Percentiles rank a stretch among this genome's conserved stretches.
phyloP scores from a whole-genome alignment of 768 basidiomycete genomes.

The Termitomyces sp. region DNA sequence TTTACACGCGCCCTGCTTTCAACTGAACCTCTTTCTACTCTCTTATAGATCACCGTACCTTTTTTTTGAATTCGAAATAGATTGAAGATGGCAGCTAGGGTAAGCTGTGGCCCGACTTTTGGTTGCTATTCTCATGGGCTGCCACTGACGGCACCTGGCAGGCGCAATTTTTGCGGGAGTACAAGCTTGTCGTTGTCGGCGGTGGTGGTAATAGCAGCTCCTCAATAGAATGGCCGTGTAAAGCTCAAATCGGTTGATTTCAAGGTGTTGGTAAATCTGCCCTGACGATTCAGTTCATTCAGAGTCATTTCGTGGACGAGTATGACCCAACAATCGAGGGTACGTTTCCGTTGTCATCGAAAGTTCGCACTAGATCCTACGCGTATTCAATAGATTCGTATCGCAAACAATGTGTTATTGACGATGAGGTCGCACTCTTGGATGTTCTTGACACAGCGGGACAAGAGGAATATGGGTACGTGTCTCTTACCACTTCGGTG shows the following conservation, averaged over 20 bases:
- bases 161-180: slow-evolving; percentile 92
- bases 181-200: slow-evolving; percentile 98
- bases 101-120: slow-evolving; percentile 14
- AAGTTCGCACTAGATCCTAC: neutral
- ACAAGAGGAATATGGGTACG: slow-evolving; percentile 96
- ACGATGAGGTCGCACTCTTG: slow-evolving; percentile 96
- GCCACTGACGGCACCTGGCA: slow-evolving; percentile 23
- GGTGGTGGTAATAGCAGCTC: slow-evolving; percentile 74
- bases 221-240: neutral
- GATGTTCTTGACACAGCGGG: slow-evolving; percentile 98
- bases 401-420: slow-evolving; percentile 94
- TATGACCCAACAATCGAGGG: slow-evolving; percentile 96
- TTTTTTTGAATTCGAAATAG: neutral
- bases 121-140: slow-evolving; percentile 1
- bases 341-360: slow-evolving; percentile 19
- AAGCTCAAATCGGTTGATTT: neutral
- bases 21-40: neutral
- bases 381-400: slow-evolving; percentile 67
- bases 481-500: slow-evolving; percentile 14
- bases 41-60: neutral
- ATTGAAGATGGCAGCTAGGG: slow-evolving; percentile 32
- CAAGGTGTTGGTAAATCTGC: slow-evolving; percentile 70
- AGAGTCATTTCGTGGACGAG: slow-evolving; percentile 90
- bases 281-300: slow-evolving; percentile 97
- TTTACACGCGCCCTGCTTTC: slow-evolving; percentile 10